Evolutionary conservation across 2,329 filamentous ascomycete genomes (phyloP).

Genomic region (Zasmidium citrigriseum): DNA sequence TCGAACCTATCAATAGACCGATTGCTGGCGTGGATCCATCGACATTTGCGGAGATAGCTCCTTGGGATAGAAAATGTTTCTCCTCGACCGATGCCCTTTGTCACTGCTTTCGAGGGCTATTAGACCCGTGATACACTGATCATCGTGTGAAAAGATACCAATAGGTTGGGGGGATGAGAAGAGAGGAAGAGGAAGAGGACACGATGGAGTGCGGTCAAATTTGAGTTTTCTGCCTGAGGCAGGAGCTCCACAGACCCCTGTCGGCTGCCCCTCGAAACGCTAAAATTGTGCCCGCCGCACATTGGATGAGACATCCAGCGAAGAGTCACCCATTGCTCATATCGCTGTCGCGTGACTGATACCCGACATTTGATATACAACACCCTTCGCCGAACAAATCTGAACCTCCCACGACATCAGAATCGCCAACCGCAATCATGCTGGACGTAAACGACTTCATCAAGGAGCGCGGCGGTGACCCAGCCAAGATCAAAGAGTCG

Average conservation of each 20-base stretch:
- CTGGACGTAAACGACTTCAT: constrained; percentile 55
- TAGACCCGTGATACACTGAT: too few relatives aligned
- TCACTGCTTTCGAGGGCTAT: too few relatives aligned
- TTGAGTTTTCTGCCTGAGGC: background rate
- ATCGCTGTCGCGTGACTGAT: background rate
- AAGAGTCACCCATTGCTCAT: constrained; percentile 4
- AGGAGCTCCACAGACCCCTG: background rate
- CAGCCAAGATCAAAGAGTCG: constrained; percentile 87
- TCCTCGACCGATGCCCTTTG: too few relatives aligned
- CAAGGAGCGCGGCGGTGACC: constrained; percentile 83
- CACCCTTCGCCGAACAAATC: background rate
- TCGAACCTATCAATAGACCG: too few relatives aligned
- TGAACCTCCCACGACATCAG: background rate
- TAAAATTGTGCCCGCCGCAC: background rate
- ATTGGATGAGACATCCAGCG: background rate
- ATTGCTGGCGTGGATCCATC: too few relatives aligned
- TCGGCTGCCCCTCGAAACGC: background rate
- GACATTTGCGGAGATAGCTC: too few relatives aligned
- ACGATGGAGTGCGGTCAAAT: background rate
- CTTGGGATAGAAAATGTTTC: too few relatives aligned
- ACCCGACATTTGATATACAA: background rate
- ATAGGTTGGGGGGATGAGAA: too few relatives aligned
- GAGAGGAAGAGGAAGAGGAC: background rate
- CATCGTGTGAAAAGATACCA: too few relatives aligned
- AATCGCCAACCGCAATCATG: constrained; percentile 28